Base-by-base conservation (phyloP, 2,329 filamentous ascomycete species). In the Teratosphaeria pseudoeucalypti region DNA sequence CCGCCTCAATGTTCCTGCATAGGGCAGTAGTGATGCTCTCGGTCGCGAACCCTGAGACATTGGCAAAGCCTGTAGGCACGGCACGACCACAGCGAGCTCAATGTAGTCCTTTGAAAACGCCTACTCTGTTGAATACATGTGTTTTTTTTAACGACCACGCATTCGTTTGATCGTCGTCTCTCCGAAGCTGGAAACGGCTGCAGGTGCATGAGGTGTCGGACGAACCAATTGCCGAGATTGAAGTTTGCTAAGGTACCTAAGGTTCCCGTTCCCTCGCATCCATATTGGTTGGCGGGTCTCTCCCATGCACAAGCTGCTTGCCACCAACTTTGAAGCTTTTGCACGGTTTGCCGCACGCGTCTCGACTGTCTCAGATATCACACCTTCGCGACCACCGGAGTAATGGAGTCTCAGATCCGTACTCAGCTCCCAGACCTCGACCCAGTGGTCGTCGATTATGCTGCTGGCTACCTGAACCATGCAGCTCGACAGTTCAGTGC, bases 381-480 rank as follows among this genome's bases (percentile, higher is more conserved):
- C 9, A 19, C 11, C 5, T 19, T 49, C 10, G 43, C 43, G 16
- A 5, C 16, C 43, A 23, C 16, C n/a, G 43, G n/a, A 6, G 3
- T 6, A 34, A 74, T 74, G 72, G 70, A 74, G 65, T 65, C 68
- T 34, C 70, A 75, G 58, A 73, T 75, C 61, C 68, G 68, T 55
- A 64, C 70, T 7, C 71, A 71, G 61, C 61, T 72, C 27, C 71
- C 71, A 19, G 67, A 70, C 54, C 67, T 72, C 62, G 73, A 75
- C 59, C 67, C 72, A 23, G 68, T 74, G 55, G 67, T 75, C n/a
- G 70, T 70, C 23, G 68, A 72, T 55, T 75, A 75, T 65, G 69
- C 71, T 34, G 89, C 90, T 65, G 94, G 94, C 60, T 99, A 97
- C 73, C 81, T 99, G 67, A 91, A 86, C 70, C 92, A 99, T 80